These are phyloP conservation scores for Hemileia vastatrix DNA, from an alignment of 1,284 basidiomycete species.

Conservation along the genomic window DNA sequence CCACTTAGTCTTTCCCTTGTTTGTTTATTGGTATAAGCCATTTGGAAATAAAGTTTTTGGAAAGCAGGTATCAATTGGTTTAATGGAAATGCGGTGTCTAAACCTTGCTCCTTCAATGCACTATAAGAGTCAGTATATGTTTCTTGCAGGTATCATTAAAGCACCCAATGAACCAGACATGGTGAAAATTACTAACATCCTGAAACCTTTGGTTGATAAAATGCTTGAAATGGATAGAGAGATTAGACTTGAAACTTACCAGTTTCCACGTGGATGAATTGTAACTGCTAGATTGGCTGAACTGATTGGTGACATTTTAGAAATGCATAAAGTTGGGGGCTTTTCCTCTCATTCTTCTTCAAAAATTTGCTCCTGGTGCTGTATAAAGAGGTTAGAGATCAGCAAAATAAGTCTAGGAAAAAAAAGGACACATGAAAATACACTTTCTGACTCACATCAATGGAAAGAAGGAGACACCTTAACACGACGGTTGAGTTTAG, in stretches of 20 bases:
- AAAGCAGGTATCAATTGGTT: conserved; percentile 2
- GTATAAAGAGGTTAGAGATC: neutral
- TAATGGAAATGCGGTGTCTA: conserved; percentile 4
- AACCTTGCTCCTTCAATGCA: neutral
- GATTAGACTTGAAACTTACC: neutral
- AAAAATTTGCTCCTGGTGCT: neutral
- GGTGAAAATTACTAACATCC: neutral
- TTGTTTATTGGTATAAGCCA: neutral
- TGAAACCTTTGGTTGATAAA: conserved; percentile 3
- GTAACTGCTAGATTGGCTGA: neutral
- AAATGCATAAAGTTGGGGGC: neutral
- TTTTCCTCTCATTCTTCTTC: too few relatives aligned
- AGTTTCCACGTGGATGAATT: neutral
- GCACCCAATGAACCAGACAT: conserved; percentile 11
- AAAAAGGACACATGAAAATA: neutral
- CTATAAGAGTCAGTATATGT: conserved; percentile 10
- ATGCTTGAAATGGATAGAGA: neutral
- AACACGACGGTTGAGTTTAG: neutral
- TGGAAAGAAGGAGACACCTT: neutral
- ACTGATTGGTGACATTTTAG: neutral
- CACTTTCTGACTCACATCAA: neutral
- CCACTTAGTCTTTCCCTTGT: neutral
- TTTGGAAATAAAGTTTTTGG: neutral
- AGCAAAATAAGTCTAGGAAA: too few relatives aligned
- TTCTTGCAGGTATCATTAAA: conserved; percentile 11